Conservation (phyloP, 2,329 filamentous ascomycete species). For the Tolypocladium inflatum region DNA sequence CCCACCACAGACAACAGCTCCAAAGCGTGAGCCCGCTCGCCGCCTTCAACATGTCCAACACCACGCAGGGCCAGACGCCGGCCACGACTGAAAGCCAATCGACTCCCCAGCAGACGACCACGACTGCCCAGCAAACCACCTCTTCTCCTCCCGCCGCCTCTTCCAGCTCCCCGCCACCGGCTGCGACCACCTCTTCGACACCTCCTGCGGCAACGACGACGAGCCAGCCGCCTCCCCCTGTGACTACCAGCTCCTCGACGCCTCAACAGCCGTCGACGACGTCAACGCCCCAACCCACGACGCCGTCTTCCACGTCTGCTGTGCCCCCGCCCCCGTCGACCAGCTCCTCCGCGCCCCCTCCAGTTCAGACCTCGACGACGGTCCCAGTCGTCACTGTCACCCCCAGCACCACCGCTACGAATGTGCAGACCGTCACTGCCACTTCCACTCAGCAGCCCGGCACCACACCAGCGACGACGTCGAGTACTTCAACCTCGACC, state of each 20-base stretch:
- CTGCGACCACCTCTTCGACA: constrained; percentile 4
- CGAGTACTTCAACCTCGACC: constrained; percentile 17
- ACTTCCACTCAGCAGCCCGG: constrained; percentile 11
- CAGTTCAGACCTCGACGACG: not conserved
- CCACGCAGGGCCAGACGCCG: not conserved
- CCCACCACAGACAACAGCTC: not conserved
- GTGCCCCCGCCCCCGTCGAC: not conserved
- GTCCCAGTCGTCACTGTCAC: constrained; percentile 15
- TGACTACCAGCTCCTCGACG: constrained; percentile 1
- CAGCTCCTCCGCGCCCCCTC: constrained; percentile 9
- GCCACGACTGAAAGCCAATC: not conserved
- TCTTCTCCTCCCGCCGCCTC: constrained; percentile 1
- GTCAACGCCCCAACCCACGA: constrained; percentile 1
- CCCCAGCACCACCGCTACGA: constrained; percentile 7
- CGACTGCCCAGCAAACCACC: constrained; percentile 1
- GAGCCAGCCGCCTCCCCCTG: constrained; percentile 1
- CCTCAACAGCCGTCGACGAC: constrained; percentile 1
- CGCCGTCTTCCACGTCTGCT: constrained; percentile 7
- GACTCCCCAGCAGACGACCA: constrained; percentile 2
- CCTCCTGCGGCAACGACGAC: constrained; percentile 2
- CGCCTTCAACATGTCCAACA: not conserved
- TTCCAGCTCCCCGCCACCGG: not conserved
- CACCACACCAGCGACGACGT: constrained; percentile 6
- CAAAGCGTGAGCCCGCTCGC: not conserved
- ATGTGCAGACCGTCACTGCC: constrained; percentile 15